Percentiles rank a stretch among this genome's conserved stretches.
Evolutionary conservation across 129 eudicot genomes (phyloP).

Genomic region (Centrapalus pauciflorus): DNA sequence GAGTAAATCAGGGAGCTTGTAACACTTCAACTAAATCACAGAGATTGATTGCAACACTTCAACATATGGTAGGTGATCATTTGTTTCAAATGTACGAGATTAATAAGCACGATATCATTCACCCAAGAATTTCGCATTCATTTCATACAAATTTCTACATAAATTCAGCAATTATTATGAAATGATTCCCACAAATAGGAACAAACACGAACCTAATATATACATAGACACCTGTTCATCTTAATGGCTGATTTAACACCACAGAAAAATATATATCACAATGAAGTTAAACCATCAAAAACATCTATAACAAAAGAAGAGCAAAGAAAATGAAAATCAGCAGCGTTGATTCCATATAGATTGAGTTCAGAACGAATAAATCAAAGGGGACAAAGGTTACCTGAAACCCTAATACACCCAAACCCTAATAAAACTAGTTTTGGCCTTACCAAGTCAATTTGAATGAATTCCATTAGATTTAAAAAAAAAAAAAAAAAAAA

Average conservation of each 20-base stretch:
- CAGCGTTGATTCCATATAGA: neutral
- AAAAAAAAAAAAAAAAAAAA: neutral
- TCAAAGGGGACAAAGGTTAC: neutral
- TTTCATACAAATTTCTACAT: neutral
- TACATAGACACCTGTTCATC: neutral
- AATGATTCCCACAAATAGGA: neutral
- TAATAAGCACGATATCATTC: conserved; percentile 7
- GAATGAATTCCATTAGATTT: neutral
- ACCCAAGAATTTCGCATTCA: neutral
- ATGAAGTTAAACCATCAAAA: neutral
- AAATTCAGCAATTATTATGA: neutral
- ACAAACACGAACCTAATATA: neutral
- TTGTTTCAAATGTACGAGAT: conserved; percentile 8
- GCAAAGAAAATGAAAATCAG: neutral
- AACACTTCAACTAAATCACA: conserved; percentile 1
- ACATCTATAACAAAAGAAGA: neutral
- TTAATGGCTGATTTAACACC: neutral
- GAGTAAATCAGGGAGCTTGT: conserved; percentile 1
- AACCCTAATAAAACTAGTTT: neutral
- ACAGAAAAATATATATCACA: neutral
- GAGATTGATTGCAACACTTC: conserved; percentile 8
- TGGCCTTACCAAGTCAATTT: conserved; percentile 3
- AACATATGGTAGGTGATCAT: conserved; percentile 11
- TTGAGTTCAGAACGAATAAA: neutral
- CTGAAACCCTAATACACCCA: neutral